A percentile compares a stretch with the other conserved stretches of the same genome.
Evolutionary conservation across 495 filamentous ascomycete species (phyloP).

Genomic region (Hypoxylon lenormandii): DNA sequence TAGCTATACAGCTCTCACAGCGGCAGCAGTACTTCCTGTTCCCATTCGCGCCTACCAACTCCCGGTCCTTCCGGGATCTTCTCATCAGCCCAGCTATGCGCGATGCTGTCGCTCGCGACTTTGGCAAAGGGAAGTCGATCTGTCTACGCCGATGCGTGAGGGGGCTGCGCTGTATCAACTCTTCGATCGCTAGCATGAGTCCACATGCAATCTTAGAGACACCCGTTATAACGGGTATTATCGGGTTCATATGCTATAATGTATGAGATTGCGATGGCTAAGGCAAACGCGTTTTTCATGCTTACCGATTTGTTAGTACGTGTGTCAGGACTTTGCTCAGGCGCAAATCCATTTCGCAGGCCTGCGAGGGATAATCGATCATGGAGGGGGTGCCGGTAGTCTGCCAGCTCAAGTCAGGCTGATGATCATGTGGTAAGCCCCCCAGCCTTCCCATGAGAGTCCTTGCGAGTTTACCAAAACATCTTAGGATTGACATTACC

Average conservation of each 20-base stretch:
- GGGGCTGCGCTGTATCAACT: slow-evolving; percentile 30
- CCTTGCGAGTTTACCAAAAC: slow-evolving; percentile 17
- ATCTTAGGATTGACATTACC: slow-evolving; percentile 35
- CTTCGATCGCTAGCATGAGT: slow-evolving; percentile 24
- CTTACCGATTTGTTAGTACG: slow-evolving; percentile 14
- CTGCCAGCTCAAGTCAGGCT: slow-evolving; percentile 23
- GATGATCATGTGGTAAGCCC: slow-evolving; percentile 33
- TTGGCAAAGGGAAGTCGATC: slow-evolving; percentile 18
- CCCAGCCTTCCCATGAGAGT: slow-evolving; percentile 20
- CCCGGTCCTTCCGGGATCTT: slow-evolving; percentile 30
- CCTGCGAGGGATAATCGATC: slow-evolving; percentile 22
- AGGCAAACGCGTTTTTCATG: slow-evolving; percentile 7
- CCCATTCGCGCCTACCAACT: slow-evolving; percentile 30
- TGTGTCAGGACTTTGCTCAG: slow-evolving; percentile 28
- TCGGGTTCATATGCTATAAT: slow-evolving; percentile 38
- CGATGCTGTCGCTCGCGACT: slow-evolving; percentile 27
- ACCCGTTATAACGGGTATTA: slow-evolving; percentile 25
- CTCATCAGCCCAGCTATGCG: slow-evolving; percentile 25
- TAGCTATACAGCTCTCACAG: slow-evolving; percentile 18
- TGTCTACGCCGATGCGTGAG: slow-evolving; percentile 19
- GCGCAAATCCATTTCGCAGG: slow-evolving; percentile 31
- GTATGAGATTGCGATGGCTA: slow-evolving; percentile 21
- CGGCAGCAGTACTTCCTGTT: slow-evolving; percentile 23
- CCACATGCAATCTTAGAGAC: slow-evolving; percentile 14
- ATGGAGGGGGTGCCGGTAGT: slow-evolving; percentile 19